Conservation (phyloP, 2,329 filamentous ascomycete genomes). For the Paradendryphiella salina region DNA sequence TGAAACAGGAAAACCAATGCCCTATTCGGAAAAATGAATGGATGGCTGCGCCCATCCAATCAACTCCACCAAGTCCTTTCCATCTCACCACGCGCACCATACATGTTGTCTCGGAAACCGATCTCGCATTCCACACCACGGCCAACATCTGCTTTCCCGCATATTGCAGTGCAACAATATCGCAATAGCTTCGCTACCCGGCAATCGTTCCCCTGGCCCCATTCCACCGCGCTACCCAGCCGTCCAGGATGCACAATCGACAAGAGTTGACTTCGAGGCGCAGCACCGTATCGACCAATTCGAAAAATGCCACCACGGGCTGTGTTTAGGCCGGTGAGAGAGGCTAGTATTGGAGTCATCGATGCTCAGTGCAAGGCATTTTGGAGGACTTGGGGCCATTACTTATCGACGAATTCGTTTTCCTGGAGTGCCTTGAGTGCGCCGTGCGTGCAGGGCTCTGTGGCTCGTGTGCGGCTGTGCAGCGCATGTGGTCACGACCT, state of each 20-base stretch:
- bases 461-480: slow-evolving; percentile 37
- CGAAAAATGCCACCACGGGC: slow-evolving; percentile 28
- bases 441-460: slow-evolving; percentile 23
- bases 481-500: slow-evolving; percentile 16
- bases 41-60: slow-evolving; percentile 19
- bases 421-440: slow-evolving; percentile 34
- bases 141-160: not conserved
- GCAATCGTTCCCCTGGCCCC: slow-evolving; percentile 3
- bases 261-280: slow-evolving; percentile 22
- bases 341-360: slow-evolving; percentile 25
- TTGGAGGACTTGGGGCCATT: slow-evolving; percentile 30
- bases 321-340: slow-evolving; percentile 38
- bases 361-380: slow-evolving; percentile 13
- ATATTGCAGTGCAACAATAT: slow-evolving; percentile 11
- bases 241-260: slow-evolving; percentile 10
- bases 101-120: slow-evolving; percentile 22
- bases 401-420: slow-evolving; percentile 33
- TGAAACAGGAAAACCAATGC: slow-evolving; percentile 22
- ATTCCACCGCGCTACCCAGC: not conserved
- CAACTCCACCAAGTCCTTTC: slow-evolving; percentile 12
- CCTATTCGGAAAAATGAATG: slow-evolving; percentile 20
- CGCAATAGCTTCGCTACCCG: slow-evolving; percentile 10
- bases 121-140: slow-evolving; percentile 7
- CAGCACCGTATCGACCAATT: slow-evolving; percentile 23
- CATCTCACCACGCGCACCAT: slow-evolving; percentile 23